Evolutionary conservation across 2,329 filamentous ascomycete genomes (phyloP).

Genomic region (Falciphora oryzae): DNA sequence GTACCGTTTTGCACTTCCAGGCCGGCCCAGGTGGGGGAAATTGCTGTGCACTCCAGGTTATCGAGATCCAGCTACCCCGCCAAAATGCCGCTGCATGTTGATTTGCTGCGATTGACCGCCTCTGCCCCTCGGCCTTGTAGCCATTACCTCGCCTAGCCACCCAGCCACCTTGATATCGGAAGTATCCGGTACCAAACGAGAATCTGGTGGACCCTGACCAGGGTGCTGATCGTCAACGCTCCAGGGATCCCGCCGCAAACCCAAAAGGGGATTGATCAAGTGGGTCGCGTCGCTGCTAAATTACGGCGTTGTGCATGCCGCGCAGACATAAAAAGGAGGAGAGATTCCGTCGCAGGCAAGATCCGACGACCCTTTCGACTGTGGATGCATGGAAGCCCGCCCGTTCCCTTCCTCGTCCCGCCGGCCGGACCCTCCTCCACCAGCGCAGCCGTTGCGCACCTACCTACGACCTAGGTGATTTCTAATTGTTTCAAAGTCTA

Average conservation of each 20-base stretch:
- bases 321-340: background rate
- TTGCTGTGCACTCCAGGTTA: background rate
- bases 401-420: background rate
- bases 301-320: background rate
- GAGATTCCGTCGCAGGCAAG: background rate
- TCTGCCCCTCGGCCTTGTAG: background rate
- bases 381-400: background rate
- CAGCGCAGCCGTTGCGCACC: too few species aligned
- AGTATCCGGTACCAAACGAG: background rate
- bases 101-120: constrained; percentile 7
- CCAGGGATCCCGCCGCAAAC: background rate
- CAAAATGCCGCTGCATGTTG: background rate
- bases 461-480: too few species aligned
- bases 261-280: background rate
- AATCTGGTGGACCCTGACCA: background rate
- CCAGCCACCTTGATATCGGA: background rate
- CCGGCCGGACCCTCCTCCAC: too few species aligned
- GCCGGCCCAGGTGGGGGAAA: too few species aligned
- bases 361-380: background rate
- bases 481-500: background rate
- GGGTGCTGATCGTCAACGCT: background rate
- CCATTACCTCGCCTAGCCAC: background rate
- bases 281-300: background rate
- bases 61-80: background rate
- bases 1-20: background rate